Percentiles rank a stretch among this genome's conserved stretches.
Conservation (phyloP, 805 yeast species). For the Candida mattraensis region DNA sequence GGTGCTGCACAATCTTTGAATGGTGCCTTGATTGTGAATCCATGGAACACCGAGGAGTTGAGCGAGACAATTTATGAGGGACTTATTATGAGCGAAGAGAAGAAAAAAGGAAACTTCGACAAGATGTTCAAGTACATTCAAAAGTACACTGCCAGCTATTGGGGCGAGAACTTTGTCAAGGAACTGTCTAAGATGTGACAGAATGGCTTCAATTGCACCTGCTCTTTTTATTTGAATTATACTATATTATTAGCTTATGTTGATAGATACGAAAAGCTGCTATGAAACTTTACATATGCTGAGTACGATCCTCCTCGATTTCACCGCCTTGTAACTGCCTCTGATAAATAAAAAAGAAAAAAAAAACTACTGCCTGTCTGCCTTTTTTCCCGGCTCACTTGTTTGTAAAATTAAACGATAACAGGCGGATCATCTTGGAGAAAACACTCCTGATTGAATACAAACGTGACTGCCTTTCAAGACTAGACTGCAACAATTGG, state of each 20-base stretch:
- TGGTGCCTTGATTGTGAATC: constrained; percentile 92
- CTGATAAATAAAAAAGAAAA: too few relatives aligned
- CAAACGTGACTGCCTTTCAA: too few relatives aligned
- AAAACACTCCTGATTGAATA: too few relatives aligned
- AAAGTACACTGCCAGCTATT: constrained; percentile 91
- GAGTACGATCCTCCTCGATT: too few relatives aligned
- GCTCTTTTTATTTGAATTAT: not conserved
- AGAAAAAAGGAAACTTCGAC: constrained; percentile 73
- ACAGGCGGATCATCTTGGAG: constrained; percentile 2
- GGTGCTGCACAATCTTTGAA: constrained; percentile 99
- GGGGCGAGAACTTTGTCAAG: constrained; percentile 96
- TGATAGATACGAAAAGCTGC: too few relatives aligned
- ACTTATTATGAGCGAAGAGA: constrained; percentile 80
- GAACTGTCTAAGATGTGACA: constrained; percentile 51
- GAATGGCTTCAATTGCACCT: too few relatives aligned
- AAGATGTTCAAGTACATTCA: constrained; percentile 84
- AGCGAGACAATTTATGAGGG: constrained; percentile 85
- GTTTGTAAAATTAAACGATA: constrained; percentile 10
- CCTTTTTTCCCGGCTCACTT: too few relatives aligned
- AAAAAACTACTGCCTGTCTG: too few relatives aligned
- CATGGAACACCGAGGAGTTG: constrained; percentile 97
- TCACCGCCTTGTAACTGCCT: too few relatives aligned
- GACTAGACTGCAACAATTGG: too few relatives aligned
- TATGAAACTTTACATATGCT: too few relatives aligned
- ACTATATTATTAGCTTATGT: too few relatives aligned